Conservation (phyloP, 2,329 filamentous ascomycete genomes). For the Paecilomyces sp. region DNA sequence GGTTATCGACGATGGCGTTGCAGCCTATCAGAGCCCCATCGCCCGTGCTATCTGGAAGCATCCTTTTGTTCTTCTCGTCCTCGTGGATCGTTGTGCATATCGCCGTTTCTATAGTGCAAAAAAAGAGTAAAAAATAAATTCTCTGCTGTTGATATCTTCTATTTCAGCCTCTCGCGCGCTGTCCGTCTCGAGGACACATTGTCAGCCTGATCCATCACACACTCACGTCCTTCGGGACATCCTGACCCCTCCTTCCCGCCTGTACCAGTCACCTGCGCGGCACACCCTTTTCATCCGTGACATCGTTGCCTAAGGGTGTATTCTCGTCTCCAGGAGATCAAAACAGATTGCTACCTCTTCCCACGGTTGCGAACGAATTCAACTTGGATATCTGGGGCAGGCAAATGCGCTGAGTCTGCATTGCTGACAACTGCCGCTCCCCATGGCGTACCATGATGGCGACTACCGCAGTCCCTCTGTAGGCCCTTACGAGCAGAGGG, state of each 20-base stretch:
- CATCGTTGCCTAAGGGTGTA: constrained; percentile 20
- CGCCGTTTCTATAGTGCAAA: neutral
- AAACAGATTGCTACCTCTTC: neutral
- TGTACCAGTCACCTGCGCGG: neutral
- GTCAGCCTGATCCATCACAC: neutral
- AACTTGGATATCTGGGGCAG: neutral
- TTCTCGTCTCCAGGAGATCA: neutral
- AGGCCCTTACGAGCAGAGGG: constrained; percentile 20
- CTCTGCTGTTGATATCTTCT: neutral
- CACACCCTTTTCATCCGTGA: constrained; percentile 24
- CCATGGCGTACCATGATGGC: constrained; percentile 35
- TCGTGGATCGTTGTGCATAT: constrained; percentile 14
- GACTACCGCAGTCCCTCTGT: constrained; percentile 25
- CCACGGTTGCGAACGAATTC: constrained; percentile 16
- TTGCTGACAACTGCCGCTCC: neutral
- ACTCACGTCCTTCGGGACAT: neutral
- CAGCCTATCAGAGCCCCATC: neutral
- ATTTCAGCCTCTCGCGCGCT: neutral
- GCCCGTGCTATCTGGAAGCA: neutral
- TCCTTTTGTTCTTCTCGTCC: neutral
- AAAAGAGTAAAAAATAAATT: neutral
- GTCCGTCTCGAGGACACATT: neutral
- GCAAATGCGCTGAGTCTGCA: neutral
- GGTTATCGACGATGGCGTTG: neutral
- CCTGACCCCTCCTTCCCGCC: neutral